Conservation (phyloP, 176 grass and related monocot genomes). For the Oryza australiensis region DNA sequence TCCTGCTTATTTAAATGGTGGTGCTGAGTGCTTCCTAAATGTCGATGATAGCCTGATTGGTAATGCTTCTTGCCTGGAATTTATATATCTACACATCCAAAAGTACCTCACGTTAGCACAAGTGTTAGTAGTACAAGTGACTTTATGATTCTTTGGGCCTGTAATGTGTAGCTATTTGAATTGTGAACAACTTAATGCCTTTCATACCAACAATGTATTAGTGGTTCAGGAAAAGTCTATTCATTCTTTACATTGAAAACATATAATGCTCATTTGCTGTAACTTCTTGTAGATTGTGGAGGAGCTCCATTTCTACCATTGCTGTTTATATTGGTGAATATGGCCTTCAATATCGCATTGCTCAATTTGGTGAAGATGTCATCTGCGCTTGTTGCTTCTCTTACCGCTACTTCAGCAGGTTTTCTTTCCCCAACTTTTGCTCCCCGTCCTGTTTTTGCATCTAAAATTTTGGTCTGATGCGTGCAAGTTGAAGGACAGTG, state of each 20-base stretch:
- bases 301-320: slow-evolving; percentile 87
- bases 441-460: neutral
- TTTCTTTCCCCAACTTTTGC: neutral
- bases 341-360: slow-evolving; percentile 93
- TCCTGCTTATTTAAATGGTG: slow-evolving; percentile 73
- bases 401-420: slow-evolving; percentile 85
- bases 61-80: slow-evolving; percentile 45
- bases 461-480: neutral
- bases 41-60: slow-evolving; percentile 61
- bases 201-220: too few species aligned
- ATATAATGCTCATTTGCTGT: neutral
- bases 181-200: neutral
- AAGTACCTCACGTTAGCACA: neutral
- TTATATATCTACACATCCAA: neutral
- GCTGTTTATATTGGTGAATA: slow-evolving; percentile 76
- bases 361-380: slow-evolving; percentile 95
- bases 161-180: neutral
- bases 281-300: slow-evolving; percentile 63
- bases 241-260: neutral
- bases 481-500: neutral
- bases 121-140: neutral
- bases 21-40: slow-evolving; percentile 88
- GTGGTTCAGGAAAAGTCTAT: neutral
- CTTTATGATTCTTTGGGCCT: neutral
- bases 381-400: slow-evolving; percentile 85